These are phyloP conservation scores for Ascochyta fabae DNA, from an alignment of 2,329 filamentous ascomycete species.

Conservation along the genomic window DNA sequence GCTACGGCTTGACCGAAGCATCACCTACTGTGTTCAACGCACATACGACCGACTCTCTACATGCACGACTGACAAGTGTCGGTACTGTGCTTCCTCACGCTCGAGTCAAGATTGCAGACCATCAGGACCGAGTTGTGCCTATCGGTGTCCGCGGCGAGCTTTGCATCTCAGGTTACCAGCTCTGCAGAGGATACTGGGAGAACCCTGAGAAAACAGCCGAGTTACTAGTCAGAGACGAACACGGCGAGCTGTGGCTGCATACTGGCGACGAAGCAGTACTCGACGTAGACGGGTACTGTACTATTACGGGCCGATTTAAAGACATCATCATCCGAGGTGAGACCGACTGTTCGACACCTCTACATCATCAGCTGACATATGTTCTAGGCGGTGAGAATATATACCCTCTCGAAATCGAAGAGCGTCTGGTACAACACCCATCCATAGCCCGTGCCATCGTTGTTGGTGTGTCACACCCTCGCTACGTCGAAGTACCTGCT, in stretches of 20 bases:
- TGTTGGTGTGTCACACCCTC: constrained; percentile 71
- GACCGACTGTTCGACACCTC: not conserved
- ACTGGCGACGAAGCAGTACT: constrained; percentile 50
- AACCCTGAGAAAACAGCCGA: constrained; percentile 78
- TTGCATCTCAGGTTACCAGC: constrained; percentile 78
- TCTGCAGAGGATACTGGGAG: constrained; percentile 69
- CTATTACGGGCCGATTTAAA: constrained; percentile 78
- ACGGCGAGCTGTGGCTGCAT: constrained; percentile 55
- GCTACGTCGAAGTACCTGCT: constrained; percentile 75
- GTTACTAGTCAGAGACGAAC: constrained; percentile 70
- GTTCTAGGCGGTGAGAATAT: constrained; percentile 48
- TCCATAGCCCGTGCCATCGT: constrained; percentile 70
- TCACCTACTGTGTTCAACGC: constrained; percentile 83
- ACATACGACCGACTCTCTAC: constrained; percentile 73
- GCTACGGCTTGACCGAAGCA: constrained; percentile 73
- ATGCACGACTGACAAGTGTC: constrained; percentile 72
- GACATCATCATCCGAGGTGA: constrained; percentile 77
- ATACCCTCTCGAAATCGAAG: constrained; percentile 77
- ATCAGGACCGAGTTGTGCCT: constrained; percentile 69
- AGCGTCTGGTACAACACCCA: constrained; percentile 70
- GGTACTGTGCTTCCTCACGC: constrained; percentile 77
- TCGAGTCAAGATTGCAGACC: constrained; percentile 77
- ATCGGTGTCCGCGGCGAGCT: constrained; percentile 74
- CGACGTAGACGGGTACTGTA: constrained; percentile 63
- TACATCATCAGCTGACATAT: constrained; percentile 2